These are phyloP conservation scores for Cladosporium sp. DNA, from an alignment of 2,329 filamentous ascomycete genomes.

Conservation along the genomic window DNA sequence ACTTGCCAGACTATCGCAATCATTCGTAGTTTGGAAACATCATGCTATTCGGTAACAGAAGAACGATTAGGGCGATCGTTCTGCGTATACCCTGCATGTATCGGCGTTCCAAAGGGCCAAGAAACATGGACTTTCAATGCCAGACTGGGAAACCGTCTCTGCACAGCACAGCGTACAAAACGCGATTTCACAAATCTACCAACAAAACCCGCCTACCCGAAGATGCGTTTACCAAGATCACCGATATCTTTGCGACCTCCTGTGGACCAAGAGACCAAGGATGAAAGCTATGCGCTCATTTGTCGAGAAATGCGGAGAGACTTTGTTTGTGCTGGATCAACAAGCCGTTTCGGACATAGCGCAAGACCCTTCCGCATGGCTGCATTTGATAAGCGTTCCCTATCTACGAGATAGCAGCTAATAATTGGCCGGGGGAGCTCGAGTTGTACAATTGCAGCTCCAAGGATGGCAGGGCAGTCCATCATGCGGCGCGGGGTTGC, in stretches of 20 bases:
- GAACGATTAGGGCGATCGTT: neutral
- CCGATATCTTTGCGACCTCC: neutral
- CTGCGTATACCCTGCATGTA: neutral
- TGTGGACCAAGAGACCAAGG: neutral
- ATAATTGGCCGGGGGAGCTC: neutral
- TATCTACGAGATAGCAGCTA: neutral
- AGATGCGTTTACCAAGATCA: neutral
- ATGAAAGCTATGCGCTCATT: neutral
- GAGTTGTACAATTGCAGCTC: neutral
- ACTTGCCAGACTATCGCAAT: no score
- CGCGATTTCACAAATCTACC: neutral
- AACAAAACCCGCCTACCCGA: neutral
- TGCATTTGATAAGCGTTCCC: slow-evolving; percentile 1
- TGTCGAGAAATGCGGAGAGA: slow-evolving; percentile 1
- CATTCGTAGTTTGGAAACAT: no score
- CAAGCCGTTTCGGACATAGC: slow-evolving; percentile 5
- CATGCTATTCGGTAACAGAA: no score
- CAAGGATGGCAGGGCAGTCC: slow-evolving; percentile 14
- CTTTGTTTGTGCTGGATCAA: slow-evolving; percentile 7
- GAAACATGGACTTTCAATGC: neutral
- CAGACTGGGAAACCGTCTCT: neutral
- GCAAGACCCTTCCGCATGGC: neutral
- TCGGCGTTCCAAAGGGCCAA: neutral
- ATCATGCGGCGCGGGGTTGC: neutral
- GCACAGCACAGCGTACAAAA: neutral